Evolutionary conservation across 2,329 filamentous ascomycete genomes (phyloP).

Genomic region (Cordyceps tenuipes): DNA sequence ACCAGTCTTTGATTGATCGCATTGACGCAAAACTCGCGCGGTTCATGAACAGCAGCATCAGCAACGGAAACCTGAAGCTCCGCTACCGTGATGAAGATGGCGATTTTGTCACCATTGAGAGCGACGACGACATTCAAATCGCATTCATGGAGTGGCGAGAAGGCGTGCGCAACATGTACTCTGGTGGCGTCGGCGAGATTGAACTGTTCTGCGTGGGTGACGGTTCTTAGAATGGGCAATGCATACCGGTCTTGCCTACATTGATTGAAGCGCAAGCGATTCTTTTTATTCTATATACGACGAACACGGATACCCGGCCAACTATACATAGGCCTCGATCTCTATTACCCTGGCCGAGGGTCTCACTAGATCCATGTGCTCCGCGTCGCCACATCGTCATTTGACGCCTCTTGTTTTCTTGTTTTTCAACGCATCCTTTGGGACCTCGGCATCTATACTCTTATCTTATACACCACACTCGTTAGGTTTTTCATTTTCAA

Average conservation of each 20-base stretch:
- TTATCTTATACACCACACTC: slow-evolving; percentile 9
- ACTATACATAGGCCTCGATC: neutral
- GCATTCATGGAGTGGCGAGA: slow-evolving; percentile 94
- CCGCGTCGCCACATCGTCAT: neutral
- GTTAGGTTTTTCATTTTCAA: slow-evolving; percentile 15
- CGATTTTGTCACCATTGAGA: slow-evolving; percentile 87
- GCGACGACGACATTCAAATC: slow-evolving; percentile 92
- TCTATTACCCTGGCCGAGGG: neutral
- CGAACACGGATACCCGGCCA: neutral
- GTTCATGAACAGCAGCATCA: slow-evolving; percentile 77
- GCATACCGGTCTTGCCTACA: neutral
- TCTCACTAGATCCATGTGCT: neutral
- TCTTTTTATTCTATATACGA: neutral
- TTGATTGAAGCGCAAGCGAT: neutral
- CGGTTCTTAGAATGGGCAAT: slow-evolving; percentile 18
- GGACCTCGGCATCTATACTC: neutral
- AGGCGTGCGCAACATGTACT: slow-evolving; percentile 45
- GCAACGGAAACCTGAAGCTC: slow-evolving; percentile 72
- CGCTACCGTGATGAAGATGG: slow-evolving; percentile 89
- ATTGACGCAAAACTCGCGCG: slow-evolving; percentile 92
- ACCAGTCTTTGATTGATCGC: slow-evolving; percentile 85
- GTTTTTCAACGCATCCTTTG: slow-evolving; percentile 1
- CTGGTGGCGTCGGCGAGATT: slow-evolving; percentile 76
- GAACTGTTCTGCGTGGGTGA: slow-evolving; percentile 70
- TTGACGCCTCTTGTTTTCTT: neutral